Evolutionary conservation across 2,329 filamentous ascomycete genomes (phyloP), one percentile per base, ranked within the genome.

Genomic region (Leptographium procerum): DNA sequence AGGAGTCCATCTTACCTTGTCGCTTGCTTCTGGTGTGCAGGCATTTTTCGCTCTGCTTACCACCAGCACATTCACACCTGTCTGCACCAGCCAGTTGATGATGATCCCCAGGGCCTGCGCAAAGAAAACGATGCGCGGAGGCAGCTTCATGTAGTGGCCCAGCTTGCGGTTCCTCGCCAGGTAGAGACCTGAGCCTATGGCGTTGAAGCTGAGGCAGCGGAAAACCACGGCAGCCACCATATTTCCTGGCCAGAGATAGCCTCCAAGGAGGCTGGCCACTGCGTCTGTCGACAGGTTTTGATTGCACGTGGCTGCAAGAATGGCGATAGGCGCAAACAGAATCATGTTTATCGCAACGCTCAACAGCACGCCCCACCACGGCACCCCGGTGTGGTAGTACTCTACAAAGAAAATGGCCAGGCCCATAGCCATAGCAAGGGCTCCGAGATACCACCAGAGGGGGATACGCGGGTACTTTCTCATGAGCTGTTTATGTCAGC

Each of bases 211-310:
- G 28, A 52, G 16, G 29, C 28, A 52, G 50, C 88, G 88, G 73
- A 88, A 88, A 72, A 88, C 78, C 84, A 89, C 88, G 78, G 87
- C 84, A 54, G 84, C 84, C 60, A 88, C 75, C 1, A 86, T 85
- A 5, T 78, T 77, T 28, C 86, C 86, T 0, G 85, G 85, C 52
- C 86, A 79, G 76, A 88, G 85, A 69, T 88, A 88, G 7, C 86
- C 86, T 60, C 86, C 78, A 60, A 89, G 79, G 64, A 85, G 87
- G 66, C 87, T 84, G 14, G 84, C 86, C 58, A 88, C 71, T 22
- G 89, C 84, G 64, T 87, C 87, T 19, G 88, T 73, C 3, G 83
- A 84, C 4, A 88, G 73, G 65, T 82, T 79, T 52, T 80, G 78
- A 66, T 83, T 58, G 47, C 81, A 81, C 58, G 82, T 78, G 57